Base-by-base conservation (phyloP, 768 basidiomycete genomes). In the Boletus reticuloceps region DNA sequence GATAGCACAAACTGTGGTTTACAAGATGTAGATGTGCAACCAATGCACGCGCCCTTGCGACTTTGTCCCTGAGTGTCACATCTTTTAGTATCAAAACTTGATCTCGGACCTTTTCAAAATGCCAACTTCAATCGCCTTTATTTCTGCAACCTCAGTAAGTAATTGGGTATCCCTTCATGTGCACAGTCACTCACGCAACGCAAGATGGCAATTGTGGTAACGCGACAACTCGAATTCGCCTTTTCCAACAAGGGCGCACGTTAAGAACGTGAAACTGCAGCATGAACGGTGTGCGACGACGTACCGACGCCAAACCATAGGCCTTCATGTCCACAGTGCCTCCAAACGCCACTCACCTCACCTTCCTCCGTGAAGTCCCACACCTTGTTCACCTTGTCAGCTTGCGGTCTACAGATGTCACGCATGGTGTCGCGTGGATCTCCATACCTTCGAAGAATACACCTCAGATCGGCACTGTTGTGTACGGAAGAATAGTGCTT, bases 291-390 rank as follows among this genome's bases (percentile, higher is more conserved):
- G 25, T 46, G 19, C 36, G 39, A 34, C 1, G 47, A 60, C 67
- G 36, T 52, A 71, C 68, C 69, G 19, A 67, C 10, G 19, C 56
- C 60, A 27, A 71, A 69, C 68, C 69, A 69, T 25, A 69, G 47
- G 27, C 77, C 77, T 1, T 78, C 68, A 44, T 73, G 64, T 14
- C 72, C 71, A 42, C 58, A 69, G 22, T 69, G 53, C 47, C 65
- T 66, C 66, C 68, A 73, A 20, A 64, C 60, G 3, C 79, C 75
- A 2, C 75, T 69, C 22, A 83, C 61, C 63, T 89, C 85, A 0
- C 86, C 84, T 70, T 91, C 84, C 19, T 76, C 71, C 56, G 84
- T 77, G 45, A 86, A 52, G 16, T 85, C 82, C 89, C 88, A 83
- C 17, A 88, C 67, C 14, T 72, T 69, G 34, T 77, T 74, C 53